These are phyloP conservation scores for Pyrenula massariospora DNA, from an alignment of 495 filamentous ascomycete species.

Conservation along the genomic window DNA sequence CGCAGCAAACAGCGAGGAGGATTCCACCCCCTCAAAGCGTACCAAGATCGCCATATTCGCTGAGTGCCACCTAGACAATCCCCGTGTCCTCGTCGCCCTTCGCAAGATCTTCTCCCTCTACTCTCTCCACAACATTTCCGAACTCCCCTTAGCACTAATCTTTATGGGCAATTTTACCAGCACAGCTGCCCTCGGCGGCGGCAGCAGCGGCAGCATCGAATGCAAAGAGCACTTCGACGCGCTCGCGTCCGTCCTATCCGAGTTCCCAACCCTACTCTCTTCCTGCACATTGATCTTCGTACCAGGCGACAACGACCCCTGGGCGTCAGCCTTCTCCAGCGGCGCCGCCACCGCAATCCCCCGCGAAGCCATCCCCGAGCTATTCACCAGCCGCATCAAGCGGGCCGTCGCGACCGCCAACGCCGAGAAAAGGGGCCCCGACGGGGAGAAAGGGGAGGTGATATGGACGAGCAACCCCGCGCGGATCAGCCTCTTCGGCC, in stretches of 20 bases:
- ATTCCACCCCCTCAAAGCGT: conserved; percentile 21
- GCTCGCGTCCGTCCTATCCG: conserved; percentile 69
- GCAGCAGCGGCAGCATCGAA: conserved; percentile 64
- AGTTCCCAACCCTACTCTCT: conserved; percentile 74
- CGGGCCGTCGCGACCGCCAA: conserved; percentile 70
- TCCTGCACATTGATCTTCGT: conserved; percentile 80
- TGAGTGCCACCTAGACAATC: conserved; percentile 76
- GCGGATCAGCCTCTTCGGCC: conserved; percentile 70
- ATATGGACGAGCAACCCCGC: conserved; percentile 83
- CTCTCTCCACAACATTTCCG: conserved; percentile 40
- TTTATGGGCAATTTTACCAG: conserved; percentile 77
- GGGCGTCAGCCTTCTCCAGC: conserved; percentile 73
- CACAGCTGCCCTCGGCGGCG: conserved; percentile 57
- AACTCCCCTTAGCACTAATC: conserved; percentile 39
- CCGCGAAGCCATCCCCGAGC: conserved; percentile 59
- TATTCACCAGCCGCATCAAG: conserved; percentile 76
- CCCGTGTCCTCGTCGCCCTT: conserved; percentile 62
- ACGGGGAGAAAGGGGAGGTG: conserved; percentile 51
- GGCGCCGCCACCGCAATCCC: conserved; percentile 72
- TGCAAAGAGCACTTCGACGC: conserved; percentile 92
- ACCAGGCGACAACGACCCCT: conserved; percentile 92
- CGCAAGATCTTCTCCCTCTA: conserved; percentile 64
- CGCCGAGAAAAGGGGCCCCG: conserved; percentile 37
- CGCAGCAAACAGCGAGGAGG: conserved; percentile 12
- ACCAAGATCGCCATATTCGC: conserved; percentile 59